Base-by-base conservation (phyloP, 2,329 filamentous ascomycete genomes). In the Fusarium albidum region DNA sequence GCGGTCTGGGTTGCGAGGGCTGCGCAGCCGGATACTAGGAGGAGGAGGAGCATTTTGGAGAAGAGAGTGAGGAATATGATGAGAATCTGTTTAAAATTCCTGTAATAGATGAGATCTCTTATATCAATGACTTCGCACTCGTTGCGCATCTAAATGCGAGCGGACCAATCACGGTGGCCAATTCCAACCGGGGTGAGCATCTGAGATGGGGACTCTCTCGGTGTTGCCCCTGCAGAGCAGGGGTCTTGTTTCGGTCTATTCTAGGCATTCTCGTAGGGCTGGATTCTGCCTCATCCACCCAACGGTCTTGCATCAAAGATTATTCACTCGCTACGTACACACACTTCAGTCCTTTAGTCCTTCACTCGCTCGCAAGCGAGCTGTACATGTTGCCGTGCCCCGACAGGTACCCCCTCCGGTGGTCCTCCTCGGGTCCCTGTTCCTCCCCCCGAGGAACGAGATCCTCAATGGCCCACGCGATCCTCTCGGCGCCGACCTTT, bases 391-490 rank as follows among this genome's bases (percentile, higher is more conserved):
- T 74, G 3, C 67, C 68, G 40, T 74, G 70, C 0, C 72, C 72
- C 2, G 71, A 73, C 6, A 73, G 52, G 59, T 74, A 74, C 3
- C 60, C 63, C 14, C 63, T 14, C 46, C 66, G 32, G 28, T 43
- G 12, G 41, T 41, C 37, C 9, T 35, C 38, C 1, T 43, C 51
- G 9, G 41, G 6, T 33, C 44, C 9, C 9, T 54, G 59, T 31
- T 57, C 60, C 2, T 57, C 61, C 0, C 60, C 65, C 4, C 64
- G 61, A 18, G 50, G 55, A 28, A 74, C 43, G 3, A 84, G 66
- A 56, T 89, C 85, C 59, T 89, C 82, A 42, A 92, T 79, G 1
- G 83, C 84, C 87, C 88, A 90, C 1, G 85, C 84, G 39, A 92
- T 84, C 42, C 90, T 80, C 73, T 93, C 90, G 0, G 90, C 89